Base-by-base conservation (phyloP, 2,329 filamentous ascomycete species). In the Bretziella fagacearum region DNA sequence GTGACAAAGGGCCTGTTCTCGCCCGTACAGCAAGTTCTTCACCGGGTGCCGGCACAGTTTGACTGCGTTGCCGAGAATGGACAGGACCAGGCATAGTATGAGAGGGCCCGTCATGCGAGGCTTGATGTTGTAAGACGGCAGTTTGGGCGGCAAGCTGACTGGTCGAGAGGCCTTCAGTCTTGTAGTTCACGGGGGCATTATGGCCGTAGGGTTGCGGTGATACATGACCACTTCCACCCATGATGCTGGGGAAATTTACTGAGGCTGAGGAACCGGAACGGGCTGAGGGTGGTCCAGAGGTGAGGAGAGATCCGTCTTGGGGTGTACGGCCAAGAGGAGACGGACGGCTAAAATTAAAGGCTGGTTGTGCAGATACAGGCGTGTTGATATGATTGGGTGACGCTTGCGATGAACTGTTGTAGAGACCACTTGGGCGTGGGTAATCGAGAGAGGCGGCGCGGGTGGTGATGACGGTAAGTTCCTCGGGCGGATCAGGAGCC, bases 121-220 rank as follows among this genome's bases (percentile, higher is more conserved):
- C 65, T 56, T 73, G 69, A 56, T 79, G 73, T 27, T 74, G 73
- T 65, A 84, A 77, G 56, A 81, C 77, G 47, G 83, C 83, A 7
- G 82, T 77, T 61, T 86, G 82, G 15, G 82, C 82, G 32, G 83
- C 83, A 53, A 86, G 84, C 60, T 84, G 79, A 60, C 81, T 84
- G n/a, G 81, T 76, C 1, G 70, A 70, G 52, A 74, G 61, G 22
- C 66, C 59, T 10, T 39, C 32, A n/a, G 33, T 17, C 7, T 60
- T 53, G 36, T 56, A 59, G 35, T 56, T 56, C 11, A 56, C 55
- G 15, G 60, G 59, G 32, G 62, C 63, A 61, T 61, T 13, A 61
- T 61, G 23, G 25, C 13, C 18, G 39, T 25, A 23, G 23, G 32
- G 11, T 43, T 27, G 25, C 8, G 40, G 40, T n/a, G 10, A 25